Base-by-base conservation (phyloP, 495 filamentous ascomycete genomes). In the Thozetella sp. region DNA sequence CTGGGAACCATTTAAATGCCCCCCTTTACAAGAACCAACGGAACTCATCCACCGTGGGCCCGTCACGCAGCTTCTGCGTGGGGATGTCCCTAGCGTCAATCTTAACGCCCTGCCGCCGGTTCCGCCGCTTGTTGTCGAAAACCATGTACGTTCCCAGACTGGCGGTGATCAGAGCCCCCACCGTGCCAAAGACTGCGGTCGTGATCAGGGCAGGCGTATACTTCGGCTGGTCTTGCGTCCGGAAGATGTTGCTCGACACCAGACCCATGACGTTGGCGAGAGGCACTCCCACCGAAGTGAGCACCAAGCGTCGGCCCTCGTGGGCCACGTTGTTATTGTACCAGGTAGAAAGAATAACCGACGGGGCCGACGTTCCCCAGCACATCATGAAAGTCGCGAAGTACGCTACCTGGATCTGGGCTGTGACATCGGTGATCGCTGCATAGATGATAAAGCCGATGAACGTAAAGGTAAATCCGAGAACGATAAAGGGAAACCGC, bases 301-400 rank as follows among this genome's bases (percentile, higher is more conserved):
- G 72, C 0, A 87, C 79, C 17, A 93, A 80, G 25, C 90, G 87
- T 15, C 85, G 82, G 46, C 88, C 87, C 70, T 93, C 91, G 61
- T 93, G 83, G 0, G 90, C 88, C n/a, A 90, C 81, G 58, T 93
- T 93, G 76, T 93, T 93, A 67, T 90, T 92, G 68, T 90, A 91
- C 89, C 86, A 89, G 20, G 81, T 83, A 12, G 79, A 82, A 17
- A 85, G 63, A 17, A 86, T 67, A 22, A 84, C 81, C 0, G 80
- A 83, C 0, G 83, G 80, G 2, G 81, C 82, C 17, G 78, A 83
- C 1, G 80, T 85, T 17, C 82, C 82, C 89, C 90, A 93, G 17
- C 83, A 87, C 90, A 93, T 92, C 88, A 93, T 91, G 68, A 92
- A 93, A 13, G 81, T 84, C 9, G 89, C 88, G 56, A 89, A 92